These are phyloP conservation scores for Hypoxylon fragiforme DNA, from an alignment of 495 filamentous ascomycete species.

Conservation along the genomic window DNA sequence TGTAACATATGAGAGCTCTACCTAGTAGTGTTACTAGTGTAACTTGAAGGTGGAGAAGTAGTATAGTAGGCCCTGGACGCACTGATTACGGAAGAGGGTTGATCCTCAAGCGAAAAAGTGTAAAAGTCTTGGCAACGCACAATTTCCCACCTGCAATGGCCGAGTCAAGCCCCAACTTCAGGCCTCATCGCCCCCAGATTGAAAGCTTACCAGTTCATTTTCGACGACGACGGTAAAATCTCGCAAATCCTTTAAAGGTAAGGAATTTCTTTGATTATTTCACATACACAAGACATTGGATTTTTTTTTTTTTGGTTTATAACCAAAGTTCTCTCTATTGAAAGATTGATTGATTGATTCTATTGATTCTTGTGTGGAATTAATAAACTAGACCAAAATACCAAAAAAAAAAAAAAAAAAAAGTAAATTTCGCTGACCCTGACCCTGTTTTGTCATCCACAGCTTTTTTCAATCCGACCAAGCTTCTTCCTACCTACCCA, in stretches of 20 bases:
- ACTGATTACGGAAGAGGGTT: conserved; percentile 33
- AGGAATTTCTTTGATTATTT: no score
- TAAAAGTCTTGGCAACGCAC: conserved; percentile 44
- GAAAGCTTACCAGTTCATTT: conserved; percentile 15
- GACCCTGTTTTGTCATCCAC: conserved; percentile 8
- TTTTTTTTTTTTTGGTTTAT: no score
- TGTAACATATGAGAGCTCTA: no score
- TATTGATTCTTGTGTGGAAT: no score
- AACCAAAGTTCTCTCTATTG: no score
- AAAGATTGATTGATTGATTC: no score
- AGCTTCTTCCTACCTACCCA: conserved; percentile 1
- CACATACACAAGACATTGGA: no score
- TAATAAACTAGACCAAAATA: no score
- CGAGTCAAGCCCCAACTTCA: conserved; percentile 23
- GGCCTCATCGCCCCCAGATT: conserved; percentile 30
- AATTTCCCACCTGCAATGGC: conserved; percentile 34
- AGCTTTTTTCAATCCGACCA: conserved; percentile 3
- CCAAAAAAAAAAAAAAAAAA: no score
- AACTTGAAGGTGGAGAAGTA: neutral
- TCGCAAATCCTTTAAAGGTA: conserved; percentile 24
- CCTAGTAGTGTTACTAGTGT: neutral
- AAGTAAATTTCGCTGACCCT: neutral
- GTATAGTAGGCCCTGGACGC: neutral
- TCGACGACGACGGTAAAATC: conserved; percentile 21
- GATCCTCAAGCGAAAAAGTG: conserved; percentile 40